Evolutionary conservation across 768 basidiomycete genomes (phyloP).

Genomic region (Termitomyces sp.): DNA sequence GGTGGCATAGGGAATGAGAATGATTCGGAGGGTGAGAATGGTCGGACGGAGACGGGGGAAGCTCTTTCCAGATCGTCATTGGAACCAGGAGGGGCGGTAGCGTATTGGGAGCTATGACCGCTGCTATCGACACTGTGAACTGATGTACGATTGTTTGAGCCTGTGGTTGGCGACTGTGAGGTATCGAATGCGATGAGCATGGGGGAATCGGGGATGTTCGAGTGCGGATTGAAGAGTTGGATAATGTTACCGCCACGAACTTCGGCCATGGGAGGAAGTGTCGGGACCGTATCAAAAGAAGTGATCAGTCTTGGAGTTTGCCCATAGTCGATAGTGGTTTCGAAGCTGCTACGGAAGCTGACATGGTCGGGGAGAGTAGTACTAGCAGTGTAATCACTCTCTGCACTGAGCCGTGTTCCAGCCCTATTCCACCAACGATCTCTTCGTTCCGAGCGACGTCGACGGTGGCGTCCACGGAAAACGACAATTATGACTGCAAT

Average conservation of each 20-base stretch:
- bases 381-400: constrained; percentile 20
- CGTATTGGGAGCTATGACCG: constrained; percentile 38
- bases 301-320: constrained; percentile 19
- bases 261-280: constrained; percentile 54
- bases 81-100: constrained; percentile 25
- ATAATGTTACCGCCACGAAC: constrained; percentile 29
- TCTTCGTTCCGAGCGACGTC: constrained; percentile 39
- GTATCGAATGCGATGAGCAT: constrained; percentile 29
- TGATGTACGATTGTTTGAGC: constrained; percentile 27
- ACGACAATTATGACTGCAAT: constrained; percentile 36
- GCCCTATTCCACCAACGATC: constrained; percentile 35
- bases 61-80: constrained; percentile 21
- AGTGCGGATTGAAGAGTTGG: constrained; percentile 7
- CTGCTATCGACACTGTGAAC: constrained; percentile 36
- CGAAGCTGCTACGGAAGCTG: constrained; percentile 57
- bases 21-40: constrained; percentile 64
- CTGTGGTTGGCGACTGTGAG: constrained; percentile 15
- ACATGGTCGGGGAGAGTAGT: constrained; percentile 12
- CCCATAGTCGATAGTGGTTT: constrained; percentile 53
- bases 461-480: constrained; percentile 30
- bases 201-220: constrained; percentile 19
- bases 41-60: constrained; percentile 60
- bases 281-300: constrained; percentile 27
- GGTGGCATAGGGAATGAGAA: constrained; percentile 71
- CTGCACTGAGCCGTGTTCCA: constrained; percentile 17